phyloP scores from a whole-genome alignment of 225 moss, liverwort and hornwort genomes.

The Polytrichum commune region DNA sequence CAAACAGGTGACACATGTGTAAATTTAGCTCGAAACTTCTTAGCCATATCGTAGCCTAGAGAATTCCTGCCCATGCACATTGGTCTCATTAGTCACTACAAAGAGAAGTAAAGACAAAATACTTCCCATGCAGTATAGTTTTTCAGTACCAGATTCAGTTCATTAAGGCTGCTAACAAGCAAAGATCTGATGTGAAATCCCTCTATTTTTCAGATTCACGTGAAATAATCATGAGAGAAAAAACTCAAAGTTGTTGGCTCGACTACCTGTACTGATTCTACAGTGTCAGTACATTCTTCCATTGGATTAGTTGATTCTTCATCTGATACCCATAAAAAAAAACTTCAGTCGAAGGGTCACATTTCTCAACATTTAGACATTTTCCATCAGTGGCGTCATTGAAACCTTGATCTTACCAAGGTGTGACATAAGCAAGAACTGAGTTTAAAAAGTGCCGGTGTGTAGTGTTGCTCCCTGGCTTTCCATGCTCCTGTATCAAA shows the following conservation, averaged over 20 bases:
- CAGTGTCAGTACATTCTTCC: not conserved
- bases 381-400: not conserved
- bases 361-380: too few relatives aligned
- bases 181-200: not conserved
- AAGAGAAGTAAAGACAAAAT: not conserved
- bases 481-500: slow-evolving; percentile 39
- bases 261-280: not conserved
- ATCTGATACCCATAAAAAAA: too few relatives aligned
- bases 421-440: slow-evolving; percentile 57
- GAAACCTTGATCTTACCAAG: slow-evolving; percentile 35
- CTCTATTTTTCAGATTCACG: not conserved
- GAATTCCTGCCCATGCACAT: slow-evolving; percentile 67
- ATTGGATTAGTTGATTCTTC: too few relatives aligned
- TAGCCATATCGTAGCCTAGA: slow-evolving; percentile 90
- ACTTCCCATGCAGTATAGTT: too few relatives aligned
- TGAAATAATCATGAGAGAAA: not conserved
- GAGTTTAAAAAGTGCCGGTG: slow-evolving; percentile 48
- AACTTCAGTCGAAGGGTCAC: too few relatives aligned
- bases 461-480: slow-evolving; percentile 27
- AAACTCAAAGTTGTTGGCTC: not conserved
- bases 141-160: too few relatives aligned
- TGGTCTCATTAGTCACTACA: slow-evolving; percentile 1
- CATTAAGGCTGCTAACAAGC: too few relatives aligned
- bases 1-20: slow-evolving; percentile 97
- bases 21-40: slow-evolving; percentile 76